Conservation (phyloP, 1,284 basidiomycete species). For the Filobasidium uniguttulatum region DNA sequence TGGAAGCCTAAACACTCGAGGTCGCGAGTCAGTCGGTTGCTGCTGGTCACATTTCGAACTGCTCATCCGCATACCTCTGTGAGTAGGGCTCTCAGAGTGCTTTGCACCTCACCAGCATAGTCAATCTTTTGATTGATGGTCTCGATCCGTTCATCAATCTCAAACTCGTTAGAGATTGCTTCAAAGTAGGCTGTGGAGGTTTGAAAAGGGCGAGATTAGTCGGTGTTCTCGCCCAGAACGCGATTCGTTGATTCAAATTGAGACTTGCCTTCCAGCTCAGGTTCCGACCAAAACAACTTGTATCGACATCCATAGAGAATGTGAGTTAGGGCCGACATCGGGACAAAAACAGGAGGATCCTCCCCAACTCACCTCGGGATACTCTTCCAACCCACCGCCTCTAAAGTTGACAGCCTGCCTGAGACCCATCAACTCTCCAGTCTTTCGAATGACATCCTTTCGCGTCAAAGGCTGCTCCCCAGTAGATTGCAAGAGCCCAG, state of each 20-base stretch:
- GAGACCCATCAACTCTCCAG: slow-evolving; percentile 74
- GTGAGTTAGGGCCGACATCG: neutral
- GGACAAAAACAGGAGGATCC: neutral
- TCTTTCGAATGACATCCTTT: slow-evolving; percentile 67
- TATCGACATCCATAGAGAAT: too few relatives aligned
- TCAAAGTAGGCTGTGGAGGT: slow-evolving; percentile 58
- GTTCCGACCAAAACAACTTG: slow-evolving; percentile 82
- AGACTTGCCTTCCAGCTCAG: slow-evolving; percentile 59
- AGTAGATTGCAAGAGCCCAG: slow-evolving; percentile 55
- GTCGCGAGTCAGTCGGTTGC: slow-evolving; percentile 2
- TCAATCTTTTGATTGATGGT: slow-evolving; percentile 83
- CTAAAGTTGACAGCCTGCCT: slow-evolving; percentile 76
- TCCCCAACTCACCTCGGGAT: slow-evolving; percentile 40
- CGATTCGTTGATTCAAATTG: neutral
- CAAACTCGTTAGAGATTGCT: slow-evolving; percentile 61
- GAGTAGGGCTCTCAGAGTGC: slow-evolving; percentile 52
- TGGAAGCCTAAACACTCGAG: slow-evolving; percentile 49
- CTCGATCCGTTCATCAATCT: slow-evolving; percentile 62
- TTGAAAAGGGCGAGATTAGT: neutral
- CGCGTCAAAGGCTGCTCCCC: slow-evolving; percentile 68
- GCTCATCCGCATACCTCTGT: slow-evolving; percentile 49
- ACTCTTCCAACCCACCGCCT: slow-evolving; percentile 73
- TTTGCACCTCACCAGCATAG: slow-evolving; percentile 67
- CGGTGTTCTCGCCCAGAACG: neutral
- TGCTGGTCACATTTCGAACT: too few relatives aligned